Percentiles rank a stretch among this genome's conserved stretches.
Evolutionary conservation across 1,139 yeast species (phyloP).

Genomic region (Saccharomyces hybrid): DNA sequence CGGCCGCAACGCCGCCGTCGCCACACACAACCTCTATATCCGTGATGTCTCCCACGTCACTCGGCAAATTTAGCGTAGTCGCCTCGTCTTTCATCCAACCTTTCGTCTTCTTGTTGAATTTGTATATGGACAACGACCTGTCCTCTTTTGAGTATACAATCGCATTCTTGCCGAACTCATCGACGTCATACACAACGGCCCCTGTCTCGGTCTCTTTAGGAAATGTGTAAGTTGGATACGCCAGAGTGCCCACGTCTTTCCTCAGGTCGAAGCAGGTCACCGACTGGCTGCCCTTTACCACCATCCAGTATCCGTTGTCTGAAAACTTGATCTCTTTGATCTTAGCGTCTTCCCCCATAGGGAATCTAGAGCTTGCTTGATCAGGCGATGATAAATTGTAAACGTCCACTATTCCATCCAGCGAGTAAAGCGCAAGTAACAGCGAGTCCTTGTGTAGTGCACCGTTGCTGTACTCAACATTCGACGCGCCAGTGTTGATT

Average conservation of each 20-base stretch:
- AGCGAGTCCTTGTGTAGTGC: slow-evolving; percentile 28
- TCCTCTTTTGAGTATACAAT: slow-evolving; percentile 2
- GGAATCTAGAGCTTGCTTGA: slow-evolving; percentile 11
- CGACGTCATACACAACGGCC: slow-evolving; percentile 11
- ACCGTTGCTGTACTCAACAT: slow-evolving; percentile 5
- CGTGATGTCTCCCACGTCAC: neutral
- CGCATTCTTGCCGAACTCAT: slow-evolving; percentile 14
- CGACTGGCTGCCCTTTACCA: slow-evolving; percentile 28
- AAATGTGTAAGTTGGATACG: slow-evolving; percentile 2
- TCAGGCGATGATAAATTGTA: slow-evolving; percentile 14
- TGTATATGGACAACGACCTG: neutral
- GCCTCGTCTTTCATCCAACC: neutral
- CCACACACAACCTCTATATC: neutral
- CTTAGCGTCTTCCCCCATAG: slow-evolving; percentile 12
- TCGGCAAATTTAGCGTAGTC: neutral
- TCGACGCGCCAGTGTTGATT: neutral
- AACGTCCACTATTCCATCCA: slow-evolving; percentile 10
- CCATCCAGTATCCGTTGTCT: slow-evolving; percentile 65
- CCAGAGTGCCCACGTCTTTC: slow-evolving; percentile 33
- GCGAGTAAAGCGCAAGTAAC: slow-evolving; percentile 17
- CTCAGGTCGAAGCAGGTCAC: slow-evolving; percentile 49
- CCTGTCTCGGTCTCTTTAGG: neutral
- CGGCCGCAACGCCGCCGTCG: neutral
- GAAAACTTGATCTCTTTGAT: slow-evolving; percentile 47
- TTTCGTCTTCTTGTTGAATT: slow-evolving; percentile 1